A percentile compares a stretch with the other conserved stretches of the same genome.
phyloP scores from a whole-genome alignment of 345 rosid species.

The Eucalyptus erythrocorys region DNA sequence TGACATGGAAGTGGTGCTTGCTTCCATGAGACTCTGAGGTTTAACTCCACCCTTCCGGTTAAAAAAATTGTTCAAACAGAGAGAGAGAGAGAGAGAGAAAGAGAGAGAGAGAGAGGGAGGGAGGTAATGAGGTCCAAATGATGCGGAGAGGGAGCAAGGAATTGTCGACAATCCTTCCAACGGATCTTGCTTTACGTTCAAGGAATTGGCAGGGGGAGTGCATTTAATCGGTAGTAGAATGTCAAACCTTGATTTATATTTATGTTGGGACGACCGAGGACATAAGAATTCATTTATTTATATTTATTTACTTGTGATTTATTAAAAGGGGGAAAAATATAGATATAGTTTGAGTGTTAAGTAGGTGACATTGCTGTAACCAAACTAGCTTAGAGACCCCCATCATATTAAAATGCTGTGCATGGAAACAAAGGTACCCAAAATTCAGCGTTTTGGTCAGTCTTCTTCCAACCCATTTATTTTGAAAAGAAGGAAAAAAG shows the following conservation, averaged over 20 bases:
- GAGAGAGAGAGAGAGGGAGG: constrained; percentile 4
- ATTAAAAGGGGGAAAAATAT: neutral
- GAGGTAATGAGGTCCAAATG: constrained; percentile 5
- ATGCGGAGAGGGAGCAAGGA: constrained; percentile 25
- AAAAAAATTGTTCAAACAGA: neutral
- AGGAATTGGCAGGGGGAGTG: constrained; percentile 11
- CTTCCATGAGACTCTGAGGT: constrained; percentile 15
- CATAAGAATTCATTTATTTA: neutral
- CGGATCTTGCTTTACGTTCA: constrained; percentile 63
- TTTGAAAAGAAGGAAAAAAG: neutral
- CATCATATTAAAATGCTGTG: neutral
- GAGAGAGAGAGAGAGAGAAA: neutral
- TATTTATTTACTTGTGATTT: neutral
- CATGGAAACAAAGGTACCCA: neutral
- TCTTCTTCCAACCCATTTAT: neutral
- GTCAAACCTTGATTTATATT: constrained; percentile 34
- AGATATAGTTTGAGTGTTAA: neutral
- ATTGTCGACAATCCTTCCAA: constrained; percentile 16
- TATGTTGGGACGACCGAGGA: neutral
- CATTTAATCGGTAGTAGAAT: neutral
- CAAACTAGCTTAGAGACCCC: neutral
- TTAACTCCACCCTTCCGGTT: neutral
- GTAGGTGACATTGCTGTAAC: neutral
- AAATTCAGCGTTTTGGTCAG: neutral
- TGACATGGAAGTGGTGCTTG: constrained; percentile 8